Evolutionary conservation across 2,329 filamentous ascomycete genomes (phyloP).

Genomic region (Pyrenochaeta sp.): DNA sequence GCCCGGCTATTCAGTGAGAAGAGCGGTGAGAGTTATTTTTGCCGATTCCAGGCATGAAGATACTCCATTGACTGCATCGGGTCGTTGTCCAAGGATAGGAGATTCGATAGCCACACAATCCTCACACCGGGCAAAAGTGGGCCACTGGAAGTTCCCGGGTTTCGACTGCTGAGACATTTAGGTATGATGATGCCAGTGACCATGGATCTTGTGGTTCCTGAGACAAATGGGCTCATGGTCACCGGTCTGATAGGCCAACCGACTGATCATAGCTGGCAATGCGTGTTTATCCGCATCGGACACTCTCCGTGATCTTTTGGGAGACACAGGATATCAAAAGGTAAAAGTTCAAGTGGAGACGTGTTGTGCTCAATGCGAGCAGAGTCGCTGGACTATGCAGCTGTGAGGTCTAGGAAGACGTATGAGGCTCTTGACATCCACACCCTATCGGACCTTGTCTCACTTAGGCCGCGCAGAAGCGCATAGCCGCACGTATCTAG

Average conservation of each 20-base stretch:
- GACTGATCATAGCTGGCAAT: background rate
- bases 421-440: conserved; percentile 17
- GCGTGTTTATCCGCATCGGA: background rate
- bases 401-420: background rate
- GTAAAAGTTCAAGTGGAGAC: background rate
- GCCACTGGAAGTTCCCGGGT: background rate
- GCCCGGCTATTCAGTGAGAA: background rate
- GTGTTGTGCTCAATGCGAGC: background rate
- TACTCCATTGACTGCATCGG: background rate
- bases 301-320: conserved; percentile 1
- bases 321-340: background rate
- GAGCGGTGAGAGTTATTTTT: background rate
- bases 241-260: too few relatives aligned
- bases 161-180: background rate
- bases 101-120: background rate
- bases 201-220: background rate
- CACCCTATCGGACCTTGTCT: conserved; percentile 23
- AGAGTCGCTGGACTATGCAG: conserved; percentile 11
- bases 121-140: background rate
- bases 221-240: background rate
- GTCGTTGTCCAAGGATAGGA: too few relatives aligned
- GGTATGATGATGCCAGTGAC: background rate
- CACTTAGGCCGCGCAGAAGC: conserved; percentile 26
- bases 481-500: conserved; percentile 26
- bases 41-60: background rate